Evolutionary conservation across 805 yeast species (phyloP).

Genomic region (Millerago galiae): DNA sequence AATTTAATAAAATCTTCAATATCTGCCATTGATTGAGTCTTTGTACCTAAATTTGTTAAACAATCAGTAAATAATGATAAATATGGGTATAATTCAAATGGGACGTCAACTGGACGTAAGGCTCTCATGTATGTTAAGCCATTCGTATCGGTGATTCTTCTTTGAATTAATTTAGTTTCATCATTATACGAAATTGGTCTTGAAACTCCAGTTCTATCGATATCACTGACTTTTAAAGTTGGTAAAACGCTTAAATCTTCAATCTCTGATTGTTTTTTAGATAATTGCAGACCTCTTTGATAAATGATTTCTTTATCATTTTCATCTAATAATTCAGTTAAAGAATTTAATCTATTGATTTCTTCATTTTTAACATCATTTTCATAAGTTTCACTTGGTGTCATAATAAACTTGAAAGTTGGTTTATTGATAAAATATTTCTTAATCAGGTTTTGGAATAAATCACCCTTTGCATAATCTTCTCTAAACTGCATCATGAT

Average conservation of each 20-base stretch:
- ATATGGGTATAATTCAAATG: conserved; percentile 56
- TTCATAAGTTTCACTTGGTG: conserved; percentile 56
- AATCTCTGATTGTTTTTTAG: conserved; percentile 54
- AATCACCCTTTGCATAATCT: conserved; percentile 46
- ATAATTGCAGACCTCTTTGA: conserved; percentile 53
- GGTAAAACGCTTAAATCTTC: conserved; percentile 82
- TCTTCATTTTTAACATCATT: conserved; percentile 51
- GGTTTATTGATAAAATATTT: conserved; percentile 48
- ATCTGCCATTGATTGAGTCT: conserved; percentile 59
- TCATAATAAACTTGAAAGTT: conserved; percentile 67
- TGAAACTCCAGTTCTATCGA: conserved; percentile 47
- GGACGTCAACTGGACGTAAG: conserved; percentile 55
- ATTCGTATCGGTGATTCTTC: conserved; percentile 62
- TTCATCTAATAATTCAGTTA: conserved; percentile 39
- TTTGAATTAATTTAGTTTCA: conserved; percentile 26
- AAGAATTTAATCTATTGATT: conserved; percentile 36
- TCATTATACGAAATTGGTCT: conserved; percentile 26
- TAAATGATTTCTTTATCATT: conserved; percentile 52
- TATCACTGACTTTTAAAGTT: conserved; percentile 66
- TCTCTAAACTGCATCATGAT: conserved; percentile 52
- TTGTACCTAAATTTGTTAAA: conserved; percentile 83
- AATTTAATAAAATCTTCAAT: conserved; percentile 80
- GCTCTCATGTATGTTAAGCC: conserved; percentile 76
- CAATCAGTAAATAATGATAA: conserved; percentile 75
- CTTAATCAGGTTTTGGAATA: conserved; percentile 57